phyloP scores from a whole-genome alignment of 805 yeast species.

The Metschnikowia borealis region DNA sequence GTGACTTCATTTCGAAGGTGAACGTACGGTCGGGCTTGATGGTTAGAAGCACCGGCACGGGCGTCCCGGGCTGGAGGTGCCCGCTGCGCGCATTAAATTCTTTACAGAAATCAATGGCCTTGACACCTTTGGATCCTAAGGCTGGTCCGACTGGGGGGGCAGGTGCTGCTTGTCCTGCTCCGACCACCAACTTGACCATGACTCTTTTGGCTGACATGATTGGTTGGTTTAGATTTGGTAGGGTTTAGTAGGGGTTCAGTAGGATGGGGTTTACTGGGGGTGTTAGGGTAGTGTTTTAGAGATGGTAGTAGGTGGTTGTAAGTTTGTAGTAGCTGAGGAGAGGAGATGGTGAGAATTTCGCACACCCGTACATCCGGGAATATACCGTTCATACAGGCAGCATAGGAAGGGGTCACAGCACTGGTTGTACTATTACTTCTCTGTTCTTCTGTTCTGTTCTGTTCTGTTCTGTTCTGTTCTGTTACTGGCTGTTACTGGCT shows the following conservation, averaged over 20 bases:
- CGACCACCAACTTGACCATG: constrained; percentile 84
- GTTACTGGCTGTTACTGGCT: too few species aligned
- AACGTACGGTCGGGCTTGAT: constrained; percentile 93
- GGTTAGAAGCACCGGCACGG: constrained; percentile 80
- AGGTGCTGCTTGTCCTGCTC: constrained; percentile 97
- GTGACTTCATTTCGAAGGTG: constrained; percentile 80
- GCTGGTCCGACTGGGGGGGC: constrained; percentile 99
- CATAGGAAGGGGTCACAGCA: too few species aligned
- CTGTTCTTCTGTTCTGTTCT: too few species aligned
- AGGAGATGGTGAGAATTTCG: background rate
- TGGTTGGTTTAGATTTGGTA: background rate
- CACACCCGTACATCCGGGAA: background rate
- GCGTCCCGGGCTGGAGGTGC: constrained; percentile 76
- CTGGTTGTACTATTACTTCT: too few species aligned
- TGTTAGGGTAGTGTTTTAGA: background rate
- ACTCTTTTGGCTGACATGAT: constrained; percentile 50
- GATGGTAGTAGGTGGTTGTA: too few species aligned
- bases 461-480: too few species aligned
- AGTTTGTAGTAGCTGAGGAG: too few species aligned
- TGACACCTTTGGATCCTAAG: constrained; percentile 95
- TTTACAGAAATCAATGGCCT: constrained; percentile 97
- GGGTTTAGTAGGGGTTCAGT: too few species aligned
- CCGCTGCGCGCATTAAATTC: constrained; percentile 98
- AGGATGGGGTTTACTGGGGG: too few species aligned
- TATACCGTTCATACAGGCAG: too few species aligned